Base-by-base conservation (phyloP, 352 stramenopile species). In the Thraustochytrium sp. region DNA sequence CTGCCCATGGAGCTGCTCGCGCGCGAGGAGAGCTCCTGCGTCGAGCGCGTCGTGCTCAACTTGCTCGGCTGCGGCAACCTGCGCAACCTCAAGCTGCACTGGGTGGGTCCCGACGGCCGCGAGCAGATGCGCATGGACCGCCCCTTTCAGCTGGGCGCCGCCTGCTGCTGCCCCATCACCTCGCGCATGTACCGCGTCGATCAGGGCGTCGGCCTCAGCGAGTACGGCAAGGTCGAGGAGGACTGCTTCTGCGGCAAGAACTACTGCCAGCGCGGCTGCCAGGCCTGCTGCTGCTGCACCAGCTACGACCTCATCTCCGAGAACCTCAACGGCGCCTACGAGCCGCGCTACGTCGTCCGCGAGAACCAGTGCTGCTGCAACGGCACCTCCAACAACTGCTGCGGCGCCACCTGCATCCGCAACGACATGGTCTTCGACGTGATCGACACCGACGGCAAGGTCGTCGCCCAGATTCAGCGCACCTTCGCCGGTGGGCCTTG, bases 361-460 rank as follows among this genome's bases (percentile, higher is more conserved):
- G 87, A 88, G 75, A 88, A 85, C 31, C 90, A 90, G 46, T 18
- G 89, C n/a, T 76, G 80, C 26, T 92, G 89, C 82, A 90, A 89
- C 49, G 88, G 88, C 34, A 88, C 88, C 26, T 87, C 90, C 34
- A 90, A 92, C 87, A 92, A 91, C 73, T 92, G 88, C 55, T 92
- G 89, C 62, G 89, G 89, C 26, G 88, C 85, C 26, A 91, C 89
- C 36, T 92, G 89, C 82, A 90, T 76, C 84, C 87, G 89, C 68
- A 90, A 91, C 72, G 89, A 92, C 72, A 87, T 88, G 0, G 89
- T 92, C 74, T 91, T 90, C 82, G 89, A 92, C 55, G 87, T 92
- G 8, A 61, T 92, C 26, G 89, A 92, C 83, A 85, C 72, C 26
- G 88, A 92, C 36, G 89, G 88, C 46, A 59, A 89, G 18, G 75